A percentile compares a stretch with the other conserved stretches of the same genome.
Conservation (phyloP, 2,329 filamentous ascomycete species). For the Clonostachys rhizophaga region DNA sequence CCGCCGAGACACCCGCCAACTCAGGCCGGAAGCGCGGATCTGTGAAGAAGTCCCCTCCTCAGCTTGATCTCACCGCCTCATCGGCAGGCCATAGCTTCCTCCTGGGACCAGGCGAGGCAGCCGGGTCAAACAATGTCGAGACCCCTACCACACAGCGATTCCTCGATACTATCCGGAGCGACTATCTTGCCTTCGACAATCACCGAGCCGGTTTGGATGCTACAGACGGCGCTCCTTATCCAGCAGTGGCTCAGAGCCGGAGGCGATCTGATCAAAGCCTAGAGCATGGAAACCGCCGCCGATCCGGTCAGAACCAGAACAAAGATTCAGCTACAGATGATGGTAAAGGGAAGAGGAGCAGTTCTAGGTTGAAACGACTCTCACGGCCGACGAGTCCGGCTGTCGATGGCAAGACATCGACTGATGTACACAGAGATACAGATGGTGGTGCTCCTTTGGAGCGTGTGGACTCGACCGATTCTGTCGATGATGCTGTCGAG, state of each 20-base stretch:
- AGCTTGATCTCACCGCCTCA: constrained; percentile 2
- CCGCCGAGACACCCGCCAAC: background rate
- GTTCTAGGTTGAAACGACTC: constrained; percentile 53
- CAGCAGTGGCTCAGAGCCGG: constrained; percentile 59
- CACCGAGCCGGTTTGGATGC: constrained; percentile 16
- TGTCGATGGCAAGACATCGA: constrained; percentile 14
- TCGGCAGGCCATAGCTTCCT: background rate
- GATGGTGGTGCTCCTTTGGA: constrained; percentile 47
- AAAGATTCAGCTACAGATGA: constrained; percentile 34
- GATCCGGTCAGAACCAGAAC: constrained; percentile 24
- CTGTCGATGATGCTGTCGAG: constrained; percentile 82
- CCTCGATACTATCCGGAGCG: constrained; percentile 19
- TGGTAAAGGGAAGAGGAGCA: constrained; percentile 46
- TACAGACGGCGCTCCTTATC: constrained; percentile 67
- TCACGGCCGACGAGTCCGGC: constrained; percentile 42
- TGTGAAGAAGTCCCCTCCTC: background rate
- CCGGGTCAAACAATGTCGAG: background rate
- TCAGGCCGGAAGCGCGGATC: background rate
- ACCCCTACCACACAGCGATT: constrained; percentile 7
- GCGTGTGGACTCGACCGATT: constrained; percentile 74
- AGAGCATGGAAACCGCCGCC: constrained; percentile 37
- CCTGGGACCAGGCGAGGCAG: background rate
- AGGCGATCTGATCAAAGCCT: constrained; percentile 43
- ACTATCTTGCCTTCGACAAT: constrained; percentile 13
- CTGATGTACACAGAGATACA: constrained; percentile 16